phyloP scores from a whole-genome alignment of 192 early-diverging fungal species.

The Coemansia sp. region DNA sequence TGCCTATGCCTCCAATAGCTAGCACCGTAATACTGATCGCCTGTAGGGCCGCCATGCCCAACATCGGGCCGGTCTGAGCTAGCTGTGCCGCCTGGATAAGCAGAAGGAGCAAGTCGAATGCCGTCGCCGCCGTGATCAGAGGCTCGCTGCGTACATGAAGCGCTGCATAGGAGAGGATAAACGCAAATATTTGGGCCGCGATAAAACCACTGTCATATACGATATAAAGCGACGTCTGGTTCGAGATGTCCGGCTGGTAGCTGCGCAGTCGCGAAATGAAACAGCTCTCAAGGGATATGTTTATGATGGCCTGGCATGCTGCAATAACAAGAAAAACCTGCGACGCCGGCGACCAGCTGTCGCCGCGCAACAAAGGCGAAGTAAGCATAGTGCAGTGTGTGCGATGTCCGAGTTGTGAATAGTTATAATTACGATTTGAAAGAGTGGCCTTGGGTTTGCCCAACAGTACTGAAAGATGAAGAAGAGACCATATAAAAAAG shows the following conservation, averaged over 20 bases:
- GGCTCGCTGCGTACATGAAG: slow-evolving; percentile 31
- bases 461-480: background rate
- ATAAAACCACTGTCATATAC: slow-evolving; percentile 37
- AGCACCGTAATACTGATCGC: slow-evolving; percentile 23
- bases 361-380: slow-evolving; percentile 25
- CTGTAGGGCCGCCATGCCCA: slow-evolving; percentile 22
- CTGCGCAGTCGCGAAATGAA: slow-evolving; percentile 22
- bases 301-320: slow-evolving; percentile 21
- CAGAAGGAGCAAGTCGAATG: slow-evolving; percentile 35
- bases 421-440: background rate
- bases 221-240: slow-evolving; percentile 25
- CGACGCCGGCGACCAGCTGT: slow-evolving; percentile 31
- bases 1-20: slow-evolving; percentile 23
- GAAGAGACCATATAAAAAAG: slow-evolving; percentile 1
- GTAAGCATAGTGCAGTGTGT: slow-evolving; percentile 17
- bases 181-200: slow-evolving; percentile 30
- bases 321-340: slow-evolving; percentile 24
- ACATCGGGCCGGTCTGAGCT: slow-evolving; percentile 15
- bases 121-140: slow-evolving; percentile 30
- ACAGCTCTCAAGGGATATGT: slow-evolving; percentile 28
- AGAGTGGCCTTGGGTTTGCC: slow-evolving; percentile 2
- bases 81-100: slow-evolving; percentile 30
- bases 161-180: slow-evolving; percentile 20
- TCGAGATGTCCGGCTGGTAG: background rate
- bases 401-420: background rate